Evolutionary conservation across 1,284 basidiomycete genomes (phyloP).

Genomic region (Neotropicomus parvogracilis): DNA sequence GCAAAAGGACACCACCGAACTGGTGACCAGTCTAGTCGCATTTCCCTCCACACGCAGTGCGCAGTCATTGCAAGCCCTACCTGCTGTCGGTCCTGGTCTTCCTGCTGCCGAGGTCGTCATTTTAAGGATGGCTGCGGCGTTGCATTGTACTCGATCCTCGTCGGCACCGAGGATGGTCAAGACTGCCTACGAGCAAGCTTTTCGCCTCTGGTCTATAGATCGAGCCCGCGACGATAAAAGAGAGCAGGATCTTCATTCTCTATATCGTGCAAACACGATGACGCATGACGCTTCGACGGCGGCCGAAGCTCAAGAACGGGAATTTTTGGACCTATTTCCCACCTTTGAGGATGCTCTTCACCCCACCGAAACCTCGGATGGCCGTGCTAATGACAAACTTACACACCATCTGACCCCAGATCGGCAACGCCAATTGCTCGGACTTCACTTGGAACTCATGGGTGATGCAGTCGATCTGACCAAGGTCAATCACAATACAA

Average conservation of each 20-base stretch:
- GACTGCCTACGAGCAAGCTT: conserved; percentile 66
- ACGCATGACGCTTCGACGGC: conserved; percentile 65
- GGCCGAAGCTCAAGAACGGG: conserved; percentile 74
- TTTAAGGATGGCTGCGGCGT: conserved; percentile 49
- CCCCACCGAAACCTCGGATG: conserved; percentile 18
- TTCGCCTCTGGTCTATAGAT: conserved; percentile 82
- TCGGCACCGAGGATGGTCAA: conserved; percentile 39
- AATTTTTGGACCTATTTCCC: conserved; percentile 83
- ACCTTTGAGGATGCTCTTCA: conserved; percentile 69
- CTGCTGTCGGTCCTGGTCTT: conserved; percentile 2
- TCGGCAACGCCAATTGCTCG: conserved; percentile 26
- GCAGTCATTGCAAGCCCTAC: conserved; percentile 32
- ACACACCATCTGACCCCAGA: conserved; percentile 18
- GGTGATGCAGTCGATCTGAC: neutral
- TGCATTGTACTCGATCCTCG: conserved; percentile 31
- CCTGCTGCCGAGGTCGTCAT: conserved; percentile 41
- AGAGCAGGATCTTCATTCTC: conserved; percentile 63
- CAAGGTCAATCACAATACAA: neutral
- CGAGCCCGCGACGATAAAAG: conserved; percentile 66
- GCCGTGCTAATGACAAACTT: conserved; percentile 7
- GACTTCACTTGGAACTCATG: conserved; percentile 28
- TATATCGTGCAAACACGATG: conserved; percentile 74
- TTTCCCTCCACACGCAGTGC: conserved; percentile 54
- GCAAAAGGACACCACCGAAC: conserved; percentile 7
- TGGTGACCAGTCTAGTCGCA: conserved; percentile 40